Evolutionary conservation across 2,329 filamentous ascomycete genomes (phyloP).

Genomic region (Colletotrichum salicis): DNA sequence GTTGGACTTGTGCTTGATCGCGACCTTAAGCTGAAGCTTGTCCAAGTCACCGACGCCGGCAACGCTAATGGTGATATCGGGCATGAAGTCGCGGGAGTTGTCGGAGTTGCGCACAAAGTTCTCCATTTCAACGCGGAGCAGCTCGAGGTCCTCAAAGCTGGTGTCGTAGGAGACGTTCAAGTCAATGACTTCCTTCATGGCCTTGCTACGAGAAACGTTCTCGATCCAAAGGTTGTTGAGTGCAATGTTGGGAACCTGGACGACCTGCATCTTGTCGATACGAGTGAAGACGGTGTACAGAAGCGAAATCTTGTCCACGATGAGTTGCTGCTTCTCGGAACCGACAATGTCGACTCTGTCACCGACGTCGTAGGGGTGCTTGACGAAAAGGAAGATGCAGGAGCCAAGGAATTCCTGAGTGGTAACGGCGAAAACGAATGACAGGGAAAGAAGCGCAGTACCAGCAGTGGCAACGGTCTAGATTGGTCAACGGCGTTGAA

Average conservation of each 20-base stretch:
- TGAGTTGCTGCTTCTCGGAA: slow-evolving; percentile 68
- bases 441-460: slow-evolving; percentile 92
- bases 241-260: slow-evolving; percentile 87
- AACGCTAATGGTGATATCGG: slow-evolving; percentile 82
- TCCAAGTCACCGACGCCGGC: slow-evolving; percentile 84
- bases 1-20: slow-evolving; percentile 92
- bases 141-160: slow-evolving; percentile 87
- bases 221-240: slow-evolving; percentile 95
- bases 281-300: slow-evolving; percentile 88
- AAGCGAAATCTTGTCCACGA: slow-evolving; percentile 94
- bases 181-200: slow-evolving; percentile 87
- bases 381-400: slow-evolving; percentile 98
- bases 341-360: slow-evolving; percentile 86
- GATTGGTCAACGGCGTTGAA: slow-evolving; percentile 44
- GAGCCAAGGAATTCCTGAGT: slow-evolving; percentile 96
- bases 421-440: slow-evolving; percentile 93
- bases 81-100: slow-evolving; percentile 91
- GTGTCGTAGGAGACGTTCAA: slow-evolving; percentile 89
- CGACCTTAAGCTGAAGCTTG: slow-evolving; percentile 84
- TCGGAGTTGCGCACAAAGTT: slow-evolving; percentile 84
- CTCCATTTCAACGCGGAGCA: slow-evolving; percentile 85
- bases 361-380: slow-evolving; percentile 96
- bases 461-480: slow-evolving; percentile 85
- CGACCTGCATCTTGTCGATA: slow-evolving; percentile 82
- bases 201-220: slow-evolving; percentile 89